Conservation (phyloP, 768 basidiomycete genomes). For the Panellus pusillus region DNA sequence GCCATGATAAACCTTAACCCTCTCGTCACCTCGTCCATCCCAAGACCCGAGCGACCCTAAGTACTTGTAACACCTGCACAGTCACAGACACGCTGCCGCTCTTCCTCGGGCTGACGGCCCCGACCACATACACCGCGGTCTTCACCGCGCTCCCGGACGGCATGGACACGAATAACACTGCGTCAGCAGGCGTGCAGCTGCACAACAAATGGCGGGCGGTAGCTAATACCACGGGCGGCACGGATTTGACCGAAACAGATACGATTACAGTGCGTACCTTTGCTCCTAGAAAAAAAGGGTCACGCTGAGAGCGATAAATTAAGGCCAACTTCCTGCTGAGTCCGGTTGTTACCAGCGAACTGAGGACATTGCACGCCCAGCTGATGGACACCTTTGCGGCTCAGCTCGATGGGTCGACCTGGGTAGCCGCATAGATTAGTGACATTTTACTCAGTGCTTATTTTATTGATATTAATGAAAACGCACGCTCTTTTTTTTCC, state of each 20-base stretch:
- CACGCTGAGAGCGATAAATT: not conserved
- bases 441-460: too few relatives aligned
- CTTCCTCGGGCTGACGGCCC: slow-evolving; percentile 13
- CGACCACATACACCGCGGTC: slow-evolving; percentile 18
- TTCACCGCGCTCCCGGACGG: slow-evolving; percentile 13
- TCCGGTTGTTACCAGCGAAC: slow-evolving; percentile 4
- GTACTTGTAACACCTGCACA: slow-evolving; percentile 3
- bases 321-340: slow-evolving; percentile 21
- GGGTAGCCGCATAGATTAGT: too few relatives aligned
- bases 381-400: slow-evolving; percentile 16
- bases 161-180: slow-evolving; percentile 19
- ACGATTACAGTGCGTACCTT: slow-evolving; percentile 12
- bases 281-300: not conserved
- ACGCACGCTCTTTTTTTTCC: too few relatives aligned
- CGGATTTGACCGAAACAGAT: slow-evolving; percentile 22
- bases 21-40: slow-evolving; percentile 13
- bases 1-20: slow-evolving; percentile 21
- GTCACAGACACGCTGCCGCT: slow-evolving; percentile 17
- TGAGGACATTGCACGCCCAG: slow-evolving; percentile 18
- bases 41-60: slow-evolving; percentile 11
- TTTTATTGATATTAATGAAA: too few relatives aligned
- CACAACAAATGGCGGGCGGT: slow-evolving; percentile 23
- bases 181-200: slow-evolving; percentile 13
- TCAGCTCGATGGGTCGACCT: slow-evolving; percentile 8
- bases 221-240: slow-evolving; percentile 12